phyloP scores from a whole-genome alignment of 2,329 filamentous ascomycete genomes.

The Trichoderma oligosporum region DNA sequence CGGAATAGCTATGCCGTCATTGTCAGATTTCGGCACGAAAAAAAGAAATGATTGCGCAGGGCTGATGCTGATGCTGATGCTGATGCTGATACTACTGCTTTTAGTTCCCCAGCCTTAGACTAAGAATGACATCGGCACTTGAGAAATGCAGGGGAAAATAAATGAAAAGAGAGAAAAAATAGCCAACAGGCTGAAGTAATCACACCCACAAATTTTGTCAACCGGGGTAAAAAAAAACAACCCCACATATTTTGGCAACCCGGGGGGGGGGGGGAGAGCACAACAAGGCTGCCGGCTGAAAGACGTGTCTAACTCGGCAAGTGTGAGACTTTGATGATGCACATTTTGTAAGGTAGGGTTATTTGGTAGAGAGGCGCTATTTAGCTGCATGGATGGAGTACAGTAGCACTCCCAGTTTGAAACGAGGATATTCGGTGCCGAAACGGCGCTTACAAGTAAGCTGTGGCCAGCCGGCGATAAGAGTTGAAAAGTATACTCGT shows the following conservation, averaged over 20 bases:
- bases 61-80: too few relatives aligned
- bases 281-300: constrained; percentile 9
- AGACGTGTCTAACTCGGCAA: constrained; percentile 3
- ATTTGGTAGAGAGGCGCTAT: too few relatives aligned
- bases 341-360: too few relatives aligned
- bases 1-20: background rate
- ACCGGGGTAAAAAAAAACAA: constrained; percentile 2
- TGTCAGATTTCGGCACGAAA: background rate
- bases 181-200: too few relatives aligned
- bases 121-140: constrained; percentile 11
- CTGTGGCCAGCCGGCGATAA: constrained; percentile 1
- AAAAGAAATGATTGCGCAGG: background rate
- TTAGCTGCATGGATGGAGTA: too few relatives aligned
- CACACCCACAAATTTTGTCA: background rate
- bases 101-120: background rate
- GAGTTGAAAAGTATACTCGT: background rate
- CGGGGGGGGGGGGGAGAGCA: too few relatives aligned
- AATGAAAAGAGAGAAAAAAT: too few relatives aligned
- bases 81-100: too few relatives aligned
- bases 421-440: too few relatives aligned
- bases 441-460: background rate
- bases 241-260: background rate
- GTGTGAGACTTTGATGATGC: too few relatives aligned
- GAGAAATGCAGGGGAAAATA: background rate
- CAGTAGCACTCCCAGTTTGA: too few relatives aligned